Evolutionary conservation across 176 grass and related monocot genomes (phyloP).

Genomic region (Olyra latifolia): DNA sequence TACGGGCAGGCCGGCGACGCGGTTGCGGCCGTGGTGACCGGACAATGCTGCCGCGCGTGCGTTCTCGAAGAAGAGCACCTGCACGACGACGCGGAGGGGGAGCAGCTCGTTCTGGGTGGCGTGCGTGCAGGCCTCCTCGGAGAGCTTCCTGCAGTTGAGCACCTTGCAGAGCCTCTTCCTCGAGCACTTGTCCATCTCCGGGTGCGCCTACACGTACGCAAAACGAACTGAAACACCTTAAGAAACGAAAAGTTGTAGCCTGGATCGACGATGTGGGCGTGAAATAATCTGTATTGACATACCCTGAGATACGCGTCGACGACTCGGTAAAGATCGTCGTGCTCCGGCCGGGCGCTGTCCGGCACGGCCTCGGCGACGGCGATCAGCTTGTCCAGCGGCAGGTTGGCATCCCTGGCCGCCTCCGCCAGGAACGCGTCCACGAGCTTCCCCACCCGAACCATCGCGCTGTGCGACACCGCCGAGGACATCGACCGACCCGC

Average conservation of each 20-base stretch:
- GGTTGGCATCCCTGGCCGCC: slow-evolving; percentile 39
- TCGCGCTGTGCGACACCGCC: slow-evolving; percentile 43
- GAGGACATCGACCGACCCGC: slow-evolving; percentile 51
- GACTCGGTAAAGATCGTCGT: slow-evolving; percentile 61
- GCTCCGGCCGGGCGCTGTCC: slow-evolving; percentile 43
- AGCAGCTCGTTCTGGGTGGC: slow-evolving; percentile 78
- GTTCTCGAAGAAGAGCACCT: slow-evolving; percentile 90
- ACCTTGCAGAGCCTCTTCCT: slow-evolving; percentile 72
- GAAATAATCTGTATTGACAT: neutral
- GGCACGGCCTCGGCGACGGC: slow-evolving; percentile 52
- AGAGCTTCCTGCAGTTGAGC: slow-evolving; percentile 84
- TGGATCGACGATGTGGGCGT: neutral
- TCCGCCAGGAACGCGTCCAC: slow-evolving; percentile 54
- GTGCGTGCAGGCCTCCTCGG: slow-evolving; percentile 58
- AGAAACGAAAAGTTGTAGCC: neutral
- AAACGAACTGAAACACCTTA: neutral
- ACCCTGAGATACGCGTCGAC: slow-evolving; percentile 67
- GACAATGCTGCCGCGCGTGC: slow-evolving; percentile 43
- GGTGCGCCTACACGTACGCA: slow-evolving; percentile 41
- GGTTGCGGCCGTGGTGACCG: slow-evolving; percentile 2
- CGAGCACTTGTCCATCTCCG: slow-evolving; percentile 53
- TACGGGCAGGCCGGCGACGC: slow-evolving; percentile 34
- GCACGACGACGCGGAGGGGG: slow-evolving; percentile 71
- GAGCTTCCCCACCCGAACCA: slow-evolving; percentile 49
- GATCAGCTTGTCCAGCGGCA: slow-evolving; percentile 53